Evolutionary conservation across 2,329 filamentous ascomycete genomes (phyloP).

Genomic region (Knufia fluminis): DNA sequence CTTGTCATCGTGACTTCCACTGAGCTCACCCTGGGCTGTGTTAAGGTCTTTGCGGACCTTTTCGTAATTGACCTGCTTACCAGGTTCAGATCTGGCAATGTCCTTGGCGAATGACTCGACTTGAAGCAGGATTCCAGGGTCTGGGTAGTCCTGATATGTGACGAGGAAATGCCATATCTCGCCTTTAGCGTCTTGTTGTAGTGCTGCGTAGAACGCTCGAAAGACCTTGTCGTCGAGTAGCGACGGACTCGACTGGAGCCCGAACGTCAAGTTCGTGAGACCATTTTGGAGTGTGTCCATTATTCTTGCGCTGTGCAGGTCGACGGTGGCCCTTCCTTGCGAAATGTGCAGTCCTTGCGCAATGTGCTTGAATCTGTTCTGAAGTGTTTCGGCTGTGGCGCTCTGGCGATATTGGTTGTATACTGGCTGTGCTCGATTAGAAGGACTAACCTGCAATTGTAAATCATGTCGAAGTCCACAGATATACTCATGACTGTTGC

Average conservation of each 20-base stretch:
- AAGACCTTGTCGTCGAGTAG: background rate
- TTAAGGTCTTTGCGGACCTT: background rate
- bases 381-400: background rate
- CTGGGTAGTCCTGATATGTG: slow-evolving; percentile 1
- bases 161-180: background rate
- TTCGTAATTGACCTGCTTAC: background rate
- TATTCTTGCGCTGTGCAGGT: background rate
- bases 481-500: too few species aligned
- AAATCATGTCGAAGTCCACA: too few species aligned
- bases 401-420: background rate
- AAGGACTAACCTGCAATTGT: too few species aligned
- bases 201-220: background rate
- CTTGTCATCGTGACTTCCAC: background rate
- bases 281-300: background rate
- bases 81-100: slow-evolving; percentile 1
- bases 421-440: background rate
- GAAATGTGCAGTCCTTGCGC: background rate
- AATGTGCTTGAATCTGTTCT: background rate
- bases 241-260: background rate
- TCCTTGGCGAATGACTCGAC: background rate
- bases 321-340: background rate
- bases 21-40: background rate
- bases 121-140: background rate
- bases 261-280: background rate
- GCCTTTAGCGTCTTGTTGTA: background rate